Conservation (phyloP, 495 filamentous ascomycete species). For the Aspergillus indologenus region DNA sequence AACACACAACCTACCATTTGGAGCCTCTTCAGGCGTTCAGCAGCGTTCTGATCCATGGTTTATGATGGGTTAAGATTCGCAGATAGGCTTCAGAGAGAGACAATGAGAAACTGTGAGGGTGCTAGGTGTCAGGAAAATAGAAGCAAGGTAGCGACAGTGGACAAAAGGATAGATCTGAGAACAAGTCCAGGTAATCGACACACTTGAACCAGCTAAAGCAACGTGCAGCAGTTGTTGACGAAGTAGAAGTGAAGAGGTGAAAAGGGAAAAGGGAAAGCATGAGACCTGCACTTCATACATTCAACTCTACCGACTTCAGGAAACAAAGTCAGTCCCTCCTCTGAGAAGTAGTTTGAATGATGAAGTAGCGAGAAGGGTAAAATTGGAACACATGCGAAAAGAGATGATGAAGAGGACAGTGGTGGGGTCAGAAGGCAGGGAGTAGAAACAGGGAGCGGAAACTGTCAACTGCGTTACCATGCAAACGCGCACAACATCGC, state of each 20-base stretch:
- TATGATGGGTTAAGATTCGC: not conserved
- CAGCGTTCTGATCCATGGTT: slow-evolving; percentile 5
- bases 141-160: not conserved
- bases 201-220: no score
- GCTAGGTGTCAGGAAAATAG: not conserved
- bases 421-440: not conserved
- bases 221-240: no score
- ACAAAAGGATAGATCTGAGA: no score
- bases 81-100: not conserved
- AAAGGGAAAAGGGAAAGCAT: not conserved
- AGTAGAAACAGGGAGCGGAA: not conserved
- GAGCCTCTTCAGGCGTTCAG: slow-evolving; percentile 25
- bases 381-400: not conserved
- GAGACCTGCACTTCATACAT: not conserved
- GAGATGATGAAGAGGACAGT: not conserved
- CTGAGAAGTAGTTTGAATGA: not conserved
- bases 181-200: no score
- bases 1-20: slow-evolving; percentile 27
- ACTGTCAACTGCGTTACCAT: not conserved
- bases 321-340: not conserved
- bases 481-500: not conserved
- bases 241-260: not conserved
- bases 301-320: not conserved
- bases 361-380: not conserved
- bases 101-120: not conserved